Conservation (phyloP, 192 early-diverging fungal genomes). For the Coemansia sp. region DNA sequence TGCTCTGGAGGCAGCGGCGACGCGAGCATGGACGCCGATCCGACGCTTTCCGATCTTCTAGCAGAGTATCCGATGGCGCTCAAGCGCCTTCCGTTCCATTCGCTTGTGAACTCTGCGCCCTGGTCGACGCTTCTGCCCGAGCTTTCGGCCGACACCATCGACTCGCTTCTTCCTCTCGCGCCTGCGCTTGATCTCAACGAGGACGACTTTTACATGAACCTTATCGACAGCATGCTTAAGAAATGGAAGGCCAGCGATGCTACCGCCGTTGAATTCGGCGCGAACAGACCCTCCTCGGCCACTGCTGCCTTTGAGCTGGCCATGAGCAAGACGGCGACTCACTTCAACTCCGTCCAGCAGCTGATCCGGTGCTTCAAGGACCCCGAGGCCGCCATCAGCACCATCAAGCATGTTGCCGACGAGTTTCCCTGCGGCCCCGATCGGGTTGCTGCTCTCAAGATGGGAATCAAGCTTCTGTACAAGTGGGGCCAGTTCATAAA, state of each 20-base stretch:
- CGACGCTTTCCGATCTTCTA: conserved; percentile 7
- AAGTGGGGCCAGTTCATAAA: conserved; percentile 50
- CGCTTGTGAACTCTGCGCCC: conserved; percentile 46
- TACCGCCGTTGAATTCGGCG: too few species aligned
- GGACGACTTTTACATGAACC: conserved; percentile 64
- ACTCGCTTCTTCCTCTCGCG: conserved; percentile 57
- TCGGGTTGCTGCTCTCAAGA: conserved; percentile 58
- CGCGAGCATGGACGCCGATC: neutral
- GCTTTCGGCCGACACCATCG: conserved; percentile 54
- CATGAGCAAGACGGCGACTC: conserved; percentile 27
- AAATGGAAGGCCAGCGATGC: conserved; percentile 23
- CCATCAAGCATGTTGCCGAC: conserved; percentile 56
- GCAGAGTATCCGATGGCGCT: conserved; percentile 34
- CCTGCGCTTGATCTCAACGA: conserved; percentile 52
- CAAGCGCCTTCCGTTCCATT: conserved; percentile 64
- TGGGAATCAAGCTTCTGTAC: conserved; percentile 51
- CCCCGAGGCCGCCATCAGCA: conserved; percentile 53
- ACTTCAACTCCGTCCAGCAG: conserved; percentile 56
- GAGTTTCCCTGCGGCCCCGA: conserved; percentile 60
- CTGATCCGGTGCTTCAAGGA: conserved; percentile 57
- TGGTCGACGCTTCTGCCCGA: conserved; percentile 56
- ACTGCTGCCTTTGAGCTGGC: conserved; percentile 19
- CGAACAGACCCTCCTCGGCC: neutral
- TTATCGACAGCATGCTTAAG: conserved; percentile 57
- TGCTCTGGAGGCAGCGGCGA: conserved; percentile 3